Evolutionary conservation across 2,329 filamentous ascomycete genomes (phyloP), one percentile per base, ranked within the genome.

Genomic region (Talaromyces sp.): DNA sequence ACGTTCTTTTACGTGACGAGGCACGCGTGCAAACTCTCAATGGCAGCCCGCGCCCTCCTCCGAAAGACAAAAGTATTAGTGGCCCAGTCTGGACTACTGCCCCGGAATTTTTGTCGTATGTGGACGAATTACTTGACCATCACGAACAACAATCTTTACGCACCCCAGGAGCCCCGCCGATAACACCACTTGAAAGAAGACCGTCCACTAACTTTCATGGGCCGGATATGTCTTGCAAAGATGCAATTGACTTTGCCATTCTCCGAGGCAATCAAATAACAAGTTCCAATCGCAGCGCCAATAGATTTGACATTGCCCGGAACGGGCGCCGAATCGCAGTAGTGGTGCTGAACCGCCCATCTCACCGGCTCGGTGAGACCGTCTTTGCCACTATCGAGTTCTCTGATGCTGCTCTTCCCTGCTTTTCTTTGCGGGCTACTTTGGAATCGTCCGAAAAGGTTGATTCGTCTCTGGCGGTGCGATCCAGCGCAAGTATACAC

Each of bases 291-390:
- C 89, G 92, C 68, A 93, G 90, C 71, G 86, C 89, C n/a, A 97
- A 96, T 70, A 88, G 92, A 44, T 99, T 98, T 73, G 93, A 96
- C 72, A 98, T 99, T 72, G 89, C 94, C 12, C 89, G 94, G 14
- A 93, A 92, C 70, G 93, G 93, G n/a, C 88, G 88, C 61, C 88
- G 88, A n/a, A 93, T 99, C 12, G 94, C 91, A 2, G 91, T 96
- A 5, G 86, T 99, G 60, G 92, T 93, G 77, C 84, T 99, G 34
- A 90, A 93, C 5, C 87, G 95, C 9, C 92, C 95, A 0, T 88
- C 93, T 0, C 97, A 96, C 78, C 85, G 93, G 52, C 82, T 99
- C 0, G 95, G 95, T 62, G 95, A 99, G 75, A 88, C 89, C 0
- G 87, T 98, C 52, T 91, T 87, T 12, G 89, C 92, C 67, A 89